phyloP scores from a whole-genome alignment of 805 yeast species.

The Starmerella khaoyaiensis region DNA sequence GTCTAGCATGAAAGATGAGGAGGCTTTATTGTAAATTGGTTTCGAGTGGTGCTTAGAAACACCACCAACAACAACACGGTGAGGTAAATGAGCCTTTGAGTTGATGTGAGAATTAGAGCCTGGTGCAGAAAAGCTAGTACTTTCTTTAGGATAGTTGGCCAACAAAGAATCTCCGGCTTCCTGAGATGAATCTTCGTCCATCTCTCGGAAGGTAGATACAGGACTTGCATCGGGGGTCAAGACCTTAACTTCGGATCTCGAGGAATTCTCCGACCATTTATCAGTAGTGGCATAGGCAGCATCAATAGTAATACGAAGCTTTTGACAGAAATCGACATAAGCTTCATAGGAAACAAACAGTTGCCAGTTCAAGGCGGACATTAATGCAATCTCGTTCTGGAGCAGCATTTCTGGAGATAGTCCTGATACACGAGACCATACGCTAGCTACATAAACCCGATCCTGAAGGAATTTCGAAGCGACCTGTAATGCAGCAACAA shows the following conservation, averaged over 20 bases:
- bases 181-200: too few species aligned
- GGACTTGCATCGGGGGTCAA: constrained; percentile 3
- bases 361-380: constrained; percentile 44
- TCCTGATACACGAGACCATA: constrained; percentile 70
- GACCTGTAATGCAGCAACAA: constrained; percentile 54
- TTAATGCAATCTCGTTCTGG: constrained; percentile 40
- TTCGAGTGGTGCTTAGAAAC: too few species aligned
- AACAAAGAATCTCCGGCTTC: too few species aligned
- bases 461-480: constrained; percentile 67
- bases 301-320: constrained; percentile 10
- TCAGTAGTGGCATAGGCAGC: too few species aligned
- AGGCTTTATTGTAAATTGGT: too few species aligned
- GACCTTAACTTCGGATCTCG: neutral
- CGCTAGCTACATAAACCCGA: constrained; percentile 49
- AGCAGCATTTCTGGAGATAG: constrained; percentile 39
- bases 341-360: constrained; percentile 36
- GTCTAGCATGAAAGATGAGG: too few species aligned
- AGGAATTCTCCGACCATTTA: neutral
- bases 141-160: too few species aligned
- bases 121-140: too few species aligned
- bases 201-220: too few species aligned
- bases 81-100: too few species aligned
- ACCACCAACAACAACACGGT: too few species aligned
- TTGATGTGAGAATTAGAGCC: too few species aligned
- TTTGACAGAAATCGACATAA: constrained; percentile 14